Evolutionary conservation across 371 early-diverging fungal species (phyloP).

Genomic region (Mucor racemosus): DNA sequence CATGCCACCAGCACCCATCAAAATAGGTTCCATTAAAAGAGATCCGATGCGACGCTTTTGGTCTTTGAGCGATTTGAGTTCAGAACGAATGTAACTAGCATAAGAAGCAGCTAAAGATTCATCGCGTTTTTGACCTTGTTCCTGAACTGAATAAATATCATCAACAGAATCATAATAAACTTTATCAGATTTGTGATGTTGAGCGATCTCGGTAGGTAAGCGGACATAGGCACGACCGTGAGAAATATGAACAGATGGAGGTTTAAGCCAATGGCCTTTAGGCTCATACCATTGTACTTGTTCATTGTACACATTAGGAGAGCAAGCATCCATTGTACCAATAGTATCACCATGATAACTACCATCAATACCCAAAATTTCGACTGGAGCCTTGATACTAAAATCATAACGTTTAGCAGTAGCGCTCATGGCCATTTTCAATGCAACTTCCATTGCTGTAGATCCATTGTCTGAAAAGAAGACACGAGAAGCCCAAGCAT

Average conservation of each 20-base stretch:
- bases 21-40: conserved; percentile 76
- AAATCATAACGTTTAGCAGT: conserved; percentile 50
- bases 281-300: conserved; percentile 81
- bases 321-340: conserved; percentile 83
- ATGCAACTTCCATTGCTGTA: conserved; percentile 81
- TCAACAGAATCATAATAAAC: conserved; percentile 37
- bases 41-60: conserved; percentile 74
- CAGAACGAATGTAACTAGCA: conserved; percentile 49
- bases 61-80: conserved; percentile 43
- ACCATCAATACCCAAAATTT: conserved; percentile 75
- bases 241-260: conserved; percentile 71
- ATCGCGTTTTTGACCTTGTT: conserved; percentile 21
- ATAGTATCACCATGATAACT: conserved; percentile 89
- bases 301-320: conserved; percentile 77
- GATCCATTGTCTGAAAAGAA: conserved; percentile 86
- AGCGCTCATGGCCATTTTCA: conserved; percentile 79
- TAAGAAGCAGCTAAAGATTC: conserved; percentile 50
- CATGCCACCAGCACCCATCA: conserved; percentile 90
- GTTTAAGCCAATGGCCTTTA: conserved; percentile 76
- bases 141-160: conserved; percentile 43
- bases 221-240: conserved; percentile 59
- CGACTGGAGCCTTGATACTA: conserved; percentile 50
- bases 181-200: conserved; percentile 11
- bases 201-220: conserved; percentile 38
- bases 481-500: conserved; percentile 75